A percentile compares a stretch with the other conserved stretches of the same genome.
phyloP scores from a whole-genome alignment of 2,329 filamentous ascomycete genomes.

The Colletotrichum limetticola region DNA sequence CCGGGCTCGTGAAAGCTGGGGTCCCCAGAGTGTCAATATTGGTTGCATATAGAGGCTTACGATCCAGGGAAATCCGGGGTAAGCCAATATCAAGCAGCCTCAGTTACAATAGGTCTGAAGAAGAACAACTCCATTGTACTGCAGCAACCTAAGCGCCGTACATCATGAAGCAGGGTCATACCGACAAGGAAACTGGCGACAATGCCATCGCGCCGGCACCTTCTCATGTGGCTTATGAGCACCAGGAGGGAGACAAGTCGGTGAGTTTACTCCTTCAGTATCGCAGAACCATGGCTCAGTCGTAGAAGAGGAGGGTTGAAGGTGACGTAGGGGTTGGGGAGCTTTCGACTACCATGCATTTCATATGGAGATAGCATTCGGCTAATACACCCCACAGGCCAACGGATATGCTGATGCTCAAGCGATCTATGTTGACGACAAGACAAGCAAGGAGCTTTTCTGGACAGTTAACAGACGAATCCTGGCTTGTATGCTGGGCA shows the following conservation, averaged over 20 bases:
- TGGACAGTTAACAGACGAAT: slow-evolving; percentile 60
- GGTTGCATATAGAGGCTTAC: slow-evolving; percentile 10
- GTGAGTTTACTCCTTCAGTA: neutral
- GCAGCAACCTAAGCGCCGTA: neutral
- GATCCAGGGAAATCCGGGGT: slow-evolving; percentile 12
- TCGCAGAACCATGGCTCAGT: neutral
- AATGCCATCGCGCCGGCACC: neutral
- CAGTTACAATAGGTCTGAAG: neutral
- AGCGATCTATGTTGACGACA: slow-evolving; percentile 56
- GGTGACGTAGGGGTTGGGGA: too few relatives aligned
- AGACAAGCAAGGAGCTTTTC: slow-evolving; percentile 60
- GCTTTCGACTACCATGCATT: too few relatives aligned
- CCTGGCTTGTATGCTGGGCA: slow-evolving; percentile 61
- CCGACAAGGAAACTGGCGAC: neutral
- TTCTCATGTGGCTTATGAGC: neutral
- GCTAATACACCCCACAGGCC: neutral
- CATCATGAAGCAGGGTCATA: slow-evolving; percentile 12
- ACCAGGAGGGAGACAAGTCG: slow-evolving; percentile 3
- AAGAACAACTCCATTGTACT: neutral
- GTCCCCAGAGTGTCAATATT: neutral
- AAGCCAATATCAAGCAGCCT: neutral
- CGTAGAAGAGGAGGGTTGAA: too few relatives aligned
- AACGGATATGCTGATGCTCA: slow-evolving; percentile 6
- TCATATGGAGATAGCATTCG: too few relatives aligned
- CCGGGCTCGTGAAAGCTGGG: slow-evolving; percentile 11